Conservation (phyloP, 2,329 filamentous ascomycete genomes). For the Lachnellula willkommii region DNA sequence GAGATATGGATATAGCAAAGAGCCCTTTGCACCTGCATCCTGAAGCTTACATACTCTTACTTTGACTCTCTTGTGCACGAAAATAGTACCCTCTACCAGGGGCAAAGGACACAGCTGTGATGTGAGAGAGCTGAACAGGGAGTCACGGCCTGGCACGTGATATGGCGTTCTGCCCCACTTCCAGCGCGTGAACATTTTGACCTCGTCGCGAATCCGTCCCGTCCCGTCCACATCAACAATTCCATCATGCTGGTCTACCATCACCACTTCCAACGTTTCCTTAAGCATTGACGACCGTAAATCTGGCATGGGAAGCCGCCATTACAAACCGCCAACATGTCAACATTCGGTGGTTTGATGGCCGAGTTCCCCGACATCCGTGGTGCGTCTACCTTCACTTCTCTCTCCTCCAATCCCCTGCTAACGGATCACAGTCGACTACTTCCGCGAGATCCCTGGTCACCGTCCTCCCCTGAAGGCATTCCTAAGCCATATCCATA, state of each 20-base stretch:
- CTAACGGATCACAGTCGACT: constrained; percentile 58
- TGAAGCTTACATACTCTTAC: too few relatives aligned
- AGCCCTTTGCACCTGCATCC: too few relatives aligned
- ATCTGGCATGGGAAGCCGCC: neutral
- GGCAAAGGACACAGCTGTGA: too few relatives aligned
- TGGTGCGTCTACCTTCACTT: constrained; percentile 39
- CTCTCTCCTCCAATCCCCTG: neutral
- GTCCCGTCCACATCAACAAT: neutral
- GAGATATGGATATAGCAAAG: too few relatives aligned
- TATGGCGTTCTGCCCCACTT: neutral
- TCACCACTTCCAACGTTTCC: neutral
- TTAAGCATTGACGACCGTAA: neutral
- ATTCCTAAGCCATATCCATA: constrained; percentile 90
- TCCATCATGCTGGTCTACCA: neutral
- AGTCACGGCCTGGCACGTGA: neutral
- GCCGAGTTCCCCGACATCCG: constrained; percentile 75
- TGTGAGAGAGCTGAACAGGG: too few relatives aligned
- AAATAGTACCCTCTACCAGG: too few relatives aligned
- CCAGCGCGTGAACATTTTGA: too few relatives aligned
- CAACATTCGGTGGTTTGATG: constrained; percentile 68
- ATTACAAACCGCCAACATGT: constrained; percentile 47
- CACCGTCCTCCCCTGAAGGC: constrained; percentile 65
- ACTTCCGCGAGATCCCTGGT: constrained; percentile 59
- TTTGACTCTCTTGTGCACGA: too few relatives aligned
- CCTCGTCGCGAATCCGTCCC: neutral